A percentile compares a stretch with the other conserved stretches of the same genome.
Evolutionary conservation across 139 green algal species (phyloP).

Genomic region (Mychonastes homosphaera): DNA sequence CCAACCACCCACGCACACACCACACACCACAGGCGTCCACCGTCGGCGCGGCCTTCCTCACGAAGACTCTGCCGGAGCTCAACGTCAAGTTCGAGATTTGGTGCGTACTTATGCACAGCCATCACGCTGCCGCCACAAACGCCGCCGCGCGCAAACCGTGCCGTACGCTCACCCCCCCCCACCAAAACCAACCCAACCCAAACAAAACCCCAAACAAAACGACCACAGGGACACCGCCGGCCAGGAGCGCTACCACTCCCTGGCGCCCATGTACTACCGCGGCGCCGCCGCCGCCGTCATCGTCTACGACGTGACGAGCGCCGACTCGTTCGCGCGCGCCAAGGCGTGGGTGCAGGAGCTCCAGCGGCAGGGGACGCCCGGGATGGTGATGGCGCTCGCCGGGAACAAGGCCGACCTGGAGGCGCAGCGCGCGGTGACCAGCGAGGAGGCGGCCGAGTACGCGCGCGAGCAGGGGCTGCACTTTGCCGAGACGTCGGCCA

Average conservation of each 20-base stretch:
- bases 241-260: slow-evolving; percentile 95
- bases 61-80: slow-evolving; percentile 88
- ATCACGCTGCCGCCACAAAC: neutral
- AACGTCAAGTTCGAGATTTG: slow-evolving; percentile 99
- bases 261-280: slow-evolving; percentile 99
- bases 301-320: slow-evolving; percentile 50
- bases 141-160: neutral
- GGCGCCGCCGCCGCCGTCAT: slow-evolving; percentile 91
- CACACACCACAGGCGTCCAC: slow-evolving; percentile 97
- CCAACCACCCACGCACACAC: no score
- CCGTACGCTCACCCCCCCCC: neutral
- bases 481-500: slow-evolving; percentile 85
- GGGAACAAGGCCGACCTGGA: slow-evolving; percentile 94
- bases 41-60: slow-evolving; percentile 96
- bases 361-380: slow-evolving; percentile 77
- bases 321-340: slow-evolving; percentile 80
- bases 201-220: no score
- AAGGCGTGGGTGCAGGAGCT: slow-evolving; percentile 91
- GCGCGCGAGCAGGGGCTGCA: slow-evolving; percentile 73
- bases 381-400: slow-evolving; percentile 92
- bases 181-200: no score
- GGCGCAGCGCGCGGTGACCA: slow-evolving; percentile 40
- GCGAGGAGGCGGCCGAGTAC: slow-evolving; percentile 67
- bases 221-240: slow-evolving; percentile 87
- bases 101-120: slow-evolving; percentile 24